These are phyloP conservation scores for Backusella australiensis DNA, from an alignment of 192 early-diverging fungal species.

Conservation along the genomic window DNA sequence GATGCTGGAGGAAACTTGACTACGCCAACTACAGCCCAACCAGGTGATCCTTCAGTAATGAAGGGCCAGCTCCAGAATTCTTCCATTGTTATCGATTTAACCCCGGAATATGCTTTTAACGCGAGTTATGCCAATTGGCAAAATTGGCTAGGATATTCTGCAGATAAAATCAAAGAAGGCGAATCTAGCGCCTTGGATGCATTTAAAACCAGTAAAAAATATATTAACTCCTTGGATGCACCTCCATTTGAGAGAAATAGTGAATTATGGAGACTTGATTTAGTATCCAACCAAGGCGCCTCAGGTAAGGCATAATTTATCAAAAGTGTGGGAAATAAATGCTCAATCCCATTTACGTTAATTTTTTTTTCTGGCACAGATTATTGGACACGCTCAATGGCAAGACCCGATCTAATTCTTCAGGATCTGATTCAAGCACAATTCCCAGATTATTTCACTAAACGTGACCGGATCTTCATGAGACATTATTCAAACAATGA, in stretches of 20 bases:
- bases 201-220: slow-evolving; percentile 9
- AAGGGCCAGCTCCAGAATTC: slow-evolving; percentile 22
- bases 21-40: slow-evolving; percentile 11
- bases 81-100: slow-evolving; percentile 32
- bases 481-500: slow-evolving; percentile 21
- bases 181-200: slow-evolving; percentile 9
- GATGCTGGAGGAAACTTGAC: slow-evolving; percentile 42
- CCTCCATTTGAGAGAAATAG: slow-evolving; percentile 31
- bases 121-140: slow-evolving; percentile 18
- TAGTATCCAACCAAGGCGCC: slow-evolving; percentile 4
- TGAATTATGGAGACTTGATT: slow-evolving; percentile 30
- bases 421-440: slow-evolving; percentile 42
- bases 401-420: slow-evolving; percentile 45
- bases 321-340: slow-evolving; percentile 1
- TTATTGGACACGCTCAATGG: slow-evolving; percentile 34
- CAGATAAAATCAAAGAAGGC: background rate
- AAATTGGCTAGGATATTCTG: slow-evolving; percentile 18
- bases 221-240: slow-evolving; percentile 26
- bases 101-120: slow-evolving; percentile 7
- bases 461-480: slow-evolving; percentile 29
- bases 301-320: slow-evolving; percentile 15
- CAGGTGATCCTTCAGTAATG: slow-evolving; percentile 16
- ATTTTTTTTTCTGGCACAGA: slow-evolving; percentile 23
- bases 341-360: background rate
- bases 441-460: slow-evolving; percentile 27